A percentile compares a stretch with the other conserved stretches of the same genome.
Conservation (phyloP, 257 asterid genomes). For the Paraleonurus japonicus region DNA sequence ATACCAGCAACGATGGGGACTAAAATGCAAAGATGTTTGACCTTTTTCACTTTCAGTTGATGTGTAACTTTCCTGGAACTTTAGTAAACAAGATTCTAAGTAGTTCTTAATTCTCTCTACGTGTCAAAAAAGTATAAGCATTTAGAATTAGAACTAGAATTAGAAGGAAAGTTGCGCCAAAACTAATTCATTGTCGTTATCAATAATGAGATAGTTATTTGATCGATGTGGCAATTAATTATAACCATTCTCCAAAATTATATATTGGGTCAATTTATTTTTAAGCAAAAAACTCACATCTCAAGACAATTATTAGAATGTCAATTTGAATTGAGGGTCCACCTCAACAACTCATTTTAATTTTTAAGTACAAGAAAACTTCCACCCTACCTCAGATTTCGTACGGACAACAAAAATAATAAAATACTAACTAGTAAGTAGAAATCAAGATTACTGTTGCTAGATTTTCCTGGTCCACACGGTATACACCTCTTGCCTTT, state of each 20-base stretch:
- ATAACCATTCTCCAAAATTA: too few relatives aligned
- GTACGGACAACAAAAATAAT: slow-evolving; percentile 4
- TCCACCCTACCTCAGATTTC: slow-evolving; percentile 21
- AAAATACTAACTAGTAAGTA: not conserved
- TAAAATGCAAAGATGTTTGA: not conserved
- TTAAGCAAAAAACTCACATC: not conserved
- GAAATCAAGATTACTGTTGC: slow-evolving; percentile 6
- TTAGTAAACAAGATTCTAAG: not conserved
- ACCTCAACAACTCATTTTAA: not conserved
- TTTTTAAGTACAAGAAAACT: slow-evolving; percentile 17
- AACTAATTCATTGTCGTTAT: not conserved
- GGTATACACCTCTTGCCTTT: not conserved
- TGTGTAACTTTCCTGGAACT: slow-evolving; percentile 16
- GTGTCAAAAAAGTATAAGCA: not conserved
- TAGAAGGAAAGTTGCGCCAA: not conserved
- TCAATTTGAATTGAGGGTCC: not conserved
- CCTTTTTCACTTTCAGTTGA: slow-evolving; percentile 18
- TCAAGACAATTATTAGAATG: not conserved
- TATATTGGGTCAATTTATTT: not conserved
- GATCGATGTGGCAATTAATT: not conserved
- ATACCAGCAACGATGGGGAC: not conserved
- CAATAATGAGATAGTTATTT: not conserved
- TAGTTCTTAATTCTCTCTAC: not conserved
- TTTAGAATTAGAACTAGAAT: not conserved
- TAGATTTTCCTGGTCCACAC: slow-evolving; percentile 38